Evolutionary conservation across 202 grass and related monocot species (phyloP), one percentile per base, ranked within the genome.

Genomic region (Bolboschoenoplectus hybrid): DNA sequence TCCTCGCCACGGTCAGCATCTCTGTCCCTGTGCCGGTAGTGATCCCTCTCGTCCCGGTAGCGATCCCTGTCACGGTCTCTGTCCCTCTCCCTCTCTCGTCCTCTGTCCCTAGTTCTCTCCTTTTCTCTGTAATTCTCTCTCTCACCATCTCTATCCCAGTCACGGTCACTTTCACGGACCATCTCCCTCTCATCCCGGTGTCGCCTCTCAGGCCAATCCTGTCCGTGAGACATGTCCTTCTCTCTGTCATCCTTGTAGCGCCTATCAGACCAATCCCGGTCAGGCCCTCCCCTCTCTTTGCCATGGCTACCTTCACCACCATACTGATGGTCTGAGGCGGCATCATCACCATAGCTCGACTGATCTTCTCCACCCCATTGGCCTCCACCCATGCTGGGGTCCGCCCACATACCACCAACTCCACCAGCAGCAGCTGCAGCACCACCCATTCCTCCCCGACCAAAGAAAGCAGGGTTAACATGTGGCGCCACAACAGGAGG

Each of bases 381-480:
- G 85, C 86, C 81, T 57, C 78, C 71, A 2, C 85, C 92, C 88
- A 94, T 90, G 77, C 51, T 87, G 4, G 92, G 90, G 61, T 94
- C 92, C 16, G 90, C 83, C 90, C 92, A 94, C 90, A 94, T 94
- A 20, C 92, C 92, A 77, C 82, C 82, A 55, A 86, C 72, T 2
- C 88, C 90, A n/a, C 76, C 90, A 39, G 81, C 86, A 74, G 45
- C 69, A 19, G 52, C 76, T 41, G 76, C 76, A 61, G 76, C 76
- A 26, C 85, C 88, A 67, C 45, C 81, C 90, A 89, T 89, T 69
- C 88, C 92, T 0, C 87, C 92, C 20, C 92, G 69, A 14, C 90
- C 92, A 84, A 94, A 92, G 88, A 94, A 94, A 86, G 92, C 88
- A 0, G 92, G 92, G 68, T 94, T 94, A 16, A 94, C 88, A 89